A percentile compares a stretch with the other conserved stretches of the same genome.
Evolutionary conservation across 768 basidiomycete genomes (phyloP).

Genomic region (Pleurotus giganteus): DNA sequence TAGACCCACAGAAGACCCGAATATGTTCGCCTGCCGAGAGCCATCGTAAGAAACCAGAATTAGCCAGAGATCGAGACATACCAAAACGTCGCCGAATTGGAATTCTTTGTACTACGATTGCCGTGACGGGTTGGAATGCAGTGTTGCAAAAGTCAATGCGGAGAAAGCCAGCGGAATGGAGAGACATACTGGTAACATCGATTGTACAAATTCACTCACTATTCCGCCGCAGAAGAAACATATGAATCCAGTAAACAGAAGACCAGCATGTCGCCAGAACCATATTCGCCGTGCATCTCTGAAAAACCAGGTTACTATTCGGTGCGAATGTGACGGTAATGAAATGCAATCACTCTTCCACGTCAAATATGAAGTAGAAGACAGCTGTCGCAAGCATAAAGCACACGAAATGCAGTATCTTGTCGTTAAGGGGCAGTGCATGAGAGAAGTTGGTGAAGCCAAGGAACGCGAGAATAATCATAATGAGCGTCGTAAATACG

Average conservation of each 20-base stretch:
- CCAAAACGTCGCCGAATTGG: conserved; percentile 69
- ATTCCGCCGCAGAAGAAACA: conserved; percentile 83
- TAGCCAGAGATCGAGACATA: conserved; percentile 24
- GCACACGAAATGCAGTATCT: conserved; percentile 76
- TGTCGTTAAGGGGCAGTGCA: conserved; percentile 72
- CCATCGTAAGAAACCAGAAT: neutral
- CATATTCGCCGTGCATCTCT: conserved; percentile 81
- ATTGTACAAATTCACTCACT: conserved; percentile 80
- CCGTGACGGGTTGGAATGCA: neutral
- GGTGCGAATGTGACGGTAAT: neutral
- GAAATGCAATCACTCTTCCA: conserved; percentile 68
- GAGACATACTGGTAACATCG: conserved; percentile 57
- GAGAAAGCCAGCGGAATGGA: conserved; percentile 25
- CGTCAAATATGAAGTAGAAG: conserved; percentile 86
- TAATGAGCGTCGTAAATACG: conserved; percentile 63
- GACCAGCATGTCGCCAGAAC: conserved; percentile 77
- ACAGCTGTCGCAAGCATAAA: conserved; percentile 72
- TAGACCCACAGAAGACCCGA: conserved; percentile 71
- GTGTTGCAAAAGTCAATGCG: neutral
- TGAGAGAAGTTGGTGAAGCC: conserved; percentile 73
- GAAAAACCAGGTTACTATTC: neutral
- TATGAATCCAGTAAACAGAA: conserved; percentile 65
- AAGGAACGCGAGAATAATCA: conserved; percentile 69
- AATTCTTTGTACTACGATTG: conserved; percentile 62
- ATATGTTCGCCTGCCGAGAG: conserved; percentile 63